Percentiles rank a stretch among this genome's conserved stretches.
Conservation (phyloP, 257 asterid genomes). For the Ehretia macrophylla region DNA sequence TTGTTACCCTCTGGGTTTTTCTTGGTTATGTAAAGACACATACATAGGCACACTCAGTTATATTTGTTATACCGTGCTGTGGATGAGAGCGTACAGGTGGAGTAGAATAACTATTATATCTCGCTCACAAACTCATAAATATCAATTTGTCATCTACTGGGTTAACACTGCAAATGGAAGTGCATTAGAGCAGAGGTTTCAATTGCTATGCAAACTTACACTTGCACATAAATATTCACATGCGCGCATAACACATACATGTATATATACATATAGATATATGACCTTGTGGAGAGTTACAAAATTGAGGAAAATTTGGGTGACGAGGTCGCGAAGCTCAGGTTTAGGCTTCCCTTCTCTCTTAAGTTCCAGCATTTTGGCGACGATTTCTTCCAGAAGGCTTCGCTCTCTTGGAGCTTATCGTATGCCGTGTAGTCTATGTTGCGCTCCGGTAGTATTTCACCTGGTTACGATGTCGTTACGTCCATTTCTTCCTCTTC, state of each 20-base stretch:
- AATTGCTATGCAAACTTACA: too few relatives aligned
- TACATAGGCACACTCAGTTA: neutral
- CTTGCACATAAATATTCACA: too few relatives aligned
- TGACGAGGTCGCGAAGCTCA: constrained; percentile 63
- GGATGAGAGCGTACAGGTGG: too few relatives aligned
- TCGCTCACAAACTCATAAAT: too few relatives aligned
- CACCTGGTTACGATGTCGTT: constrained; percentile 91
- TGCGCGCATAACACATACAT: too few relatives aligned
- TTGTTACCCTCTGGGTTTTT: neutral
- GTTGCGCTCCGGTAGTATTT: constrained; percentile 78
- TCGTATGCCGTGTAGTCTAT: constrained; percentile 68
- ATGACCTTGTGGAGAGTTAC: constrained; percentile 85
- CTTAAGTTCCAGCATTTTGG: constrained; percentile 67
- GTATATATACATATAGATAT: neutral
- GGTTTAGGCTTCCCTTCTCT: constrained; percentile 56
- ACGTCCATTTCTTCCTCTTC: constrained; percentile 72
- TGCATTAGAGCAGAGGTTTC: too few relatives aligned
- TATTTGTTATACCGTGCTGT: too few relatives aligned
- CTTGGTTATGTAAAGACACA: neutral
- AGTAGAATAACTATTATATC: too few relatives aligned
- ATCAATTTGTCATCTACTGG: too few relatives aligned
- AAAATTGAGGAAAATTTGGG: constrained; percentile 77
- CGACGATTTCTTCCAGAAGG: constrained; percentile 66
- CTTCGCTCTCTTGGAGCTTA: constrained; percentile 54
- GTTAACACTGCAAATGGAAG: too few relatives aligned